Conservation (phyloP, 2,329 filamentous ascomycete genomes). For the Fonsecaea pedrosoi region DNA sequence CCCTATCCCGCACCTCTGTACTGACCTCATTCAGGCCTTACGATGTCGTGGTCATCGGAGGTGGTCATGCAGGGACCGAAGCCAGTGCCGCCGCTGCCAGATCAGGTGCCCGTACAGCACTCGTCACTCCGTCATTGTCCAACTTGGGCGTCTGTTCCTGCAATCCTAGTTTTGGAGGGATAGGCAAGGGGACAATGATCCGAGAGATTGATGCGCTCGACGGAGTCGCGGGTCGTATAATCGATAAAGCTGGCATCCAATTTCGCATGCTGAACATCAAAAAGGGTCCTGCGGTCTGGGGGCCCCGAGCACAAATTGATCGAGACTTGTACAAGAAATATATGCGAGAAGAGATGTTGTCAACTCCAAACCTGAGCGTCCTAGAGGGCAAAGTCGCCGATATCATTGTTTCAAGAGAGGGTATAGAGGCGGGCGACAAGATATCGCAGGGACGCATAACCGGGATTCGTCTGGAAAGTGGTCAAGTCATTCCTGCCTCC, state of each 20-base stretch:
- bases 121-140: conserved; percentile 85
- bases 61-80: conserved; percentile 93
- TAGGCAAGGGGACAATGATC: conserved; percentile 95
- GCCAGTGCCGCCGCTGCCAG: conserved; percentile 90
- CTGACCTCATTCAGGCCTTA: conserved; percentile 62
- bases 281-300: conserved; percentile 97
- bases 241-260: conserved; percentile 94
- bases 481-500: conserved; percentile 78
- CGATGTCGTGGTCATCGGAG: conserved; percentile 94
- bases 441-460: conserved; percentile 73
- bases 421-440: conserved; percentile 49
- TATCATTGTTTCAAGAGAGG: conserved; percentile 74
- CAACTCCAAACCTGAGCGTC: conserved; percentile 79
- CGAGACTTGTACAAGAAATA: conserved; percentile 84
- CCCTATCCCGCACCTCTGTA: not conserved
- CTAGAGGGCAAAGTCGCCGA: conserved; percentile 89
- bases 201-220: conserved; percentile 95
- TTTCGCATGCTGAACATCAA: conserved; percentile 86
- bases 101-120: conserved; percentile 83
- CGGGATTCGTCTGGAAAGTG: conserved; percentile 85
- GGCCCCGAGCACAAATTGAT: conserved; percentile 94
- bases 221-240: conserved; percentile 83
- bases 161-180: conserved; percentile 97
- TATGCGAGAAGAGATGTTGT: conserved; percentile 84
- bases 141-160: conserved; percentile 96